Evolutionary conservation across 108 stramenopile genomes (phyloP).

Genomic region (Fistulifera solaris): DNA sequence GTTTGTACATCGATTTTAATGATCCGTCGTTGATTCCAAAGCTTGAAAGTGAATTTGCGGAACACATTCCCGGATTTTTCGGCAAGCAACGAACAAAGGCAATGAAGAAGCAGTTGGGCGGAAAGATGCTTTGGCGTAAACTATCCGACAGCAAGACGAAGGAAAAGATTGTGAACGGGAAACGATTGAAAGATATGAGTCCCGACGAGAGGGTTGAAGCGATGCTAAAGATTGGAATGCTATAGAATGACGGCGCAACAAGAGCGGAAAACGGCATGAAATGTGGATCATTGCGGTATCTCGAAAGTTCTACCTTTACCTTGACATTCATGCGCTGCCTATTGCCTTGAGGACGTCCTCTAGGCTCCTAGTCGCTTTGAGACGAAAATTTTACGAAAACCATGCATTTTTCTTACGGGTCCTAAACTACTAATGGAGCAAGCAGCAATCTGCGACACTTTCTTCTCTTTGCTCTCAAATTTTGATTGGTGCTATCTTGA

Average conservation of each 20-base stretch:
- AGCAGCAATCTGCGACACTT: too few relatives aligned
- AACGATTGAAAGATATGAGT: constrained; percentile 31
- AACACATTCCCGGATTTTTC: constrained; percentile 80
- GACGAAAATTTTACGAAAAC: too few relatives aligned
- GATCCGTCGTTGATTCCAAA: constrained; percentile 59
- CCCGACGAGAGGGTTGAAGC: constrained; percentile 49
- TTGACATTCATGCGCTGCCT: too few relatives aligned
- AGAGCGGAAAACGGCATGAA: too few relatives aligned
- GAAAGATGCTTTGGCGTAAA: constrained; percentile 65
- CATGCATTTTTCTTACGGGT: too few relatives aligned
- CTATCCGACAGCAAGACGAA: constrained; percentile 30
- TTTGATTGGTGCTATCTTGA: too few relatives aligned
- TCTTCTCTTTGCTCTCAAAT: too few relatives aligned
- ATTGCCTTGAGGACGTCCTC: too few relatives aligned
- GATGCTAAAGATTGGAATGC: constrained; percentile 40
- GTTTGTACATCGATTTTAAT: constrained; percentile 50
- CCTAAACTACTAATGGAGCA: too few relatives aligned
- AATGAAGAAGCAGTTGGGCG: constrained; percentile 66
- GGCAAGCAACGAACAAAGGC: constrained; percentile 73
- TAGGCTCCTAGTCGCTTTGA: too few relatives aligned
- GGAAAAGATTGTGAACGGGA: constrained; percentile 15
- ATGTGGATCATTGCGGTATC: too few relatives aligned
- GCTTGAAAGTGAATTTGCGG: constrained; percentile 70
- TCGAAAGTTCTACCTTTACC: too few relatives aligned
- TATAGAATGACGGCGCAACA: constrained; percentile 11